phyloP scores from a whole-genome alignment of 78 protist species.

The Emiliania huxleyi region DNA sequence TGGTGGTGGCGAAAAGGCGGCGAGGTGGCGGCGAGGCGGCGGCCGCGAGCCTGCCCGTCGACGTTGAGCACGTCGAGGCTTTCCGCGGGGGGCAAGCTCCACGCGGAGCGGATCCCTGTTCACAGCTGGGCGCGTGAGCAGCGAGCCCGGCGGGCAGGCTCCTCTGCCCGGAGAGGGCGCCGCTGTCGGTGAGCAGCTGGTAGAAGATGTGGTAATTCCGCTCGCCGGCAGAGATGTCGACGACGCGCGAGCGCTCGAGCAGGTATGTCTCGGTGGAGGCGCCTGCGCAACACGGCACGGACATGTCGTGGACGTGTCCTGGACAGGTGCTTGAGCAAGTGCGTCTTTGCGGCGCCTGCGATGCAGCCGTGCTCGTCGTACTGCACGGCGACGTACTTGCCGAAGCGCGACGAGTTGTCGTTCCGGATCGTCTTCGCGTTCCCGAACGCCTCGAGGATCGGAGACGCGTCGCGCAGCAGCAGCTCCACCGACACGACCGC shows the following conservation, averaged over 20 bases:
- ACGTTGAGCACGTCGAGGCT: background rate
- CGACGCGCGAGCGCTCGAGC: constrained; percentile 83
- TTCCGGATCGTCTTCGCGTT: constrained; percentile 90
- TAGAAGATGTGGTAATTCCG: constrained; percentile 94
- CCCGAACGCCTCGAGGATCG: constrained; percentile 86
- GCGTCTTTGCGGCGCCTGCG: too few species aligned
- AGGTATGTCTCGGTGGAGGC: constrained; percentile 65
- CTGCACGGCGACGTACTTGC: constrained; percentile 80
- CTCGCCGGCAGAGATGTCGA: constrained; percentile 59
- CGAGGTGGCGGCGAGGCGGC: background rate
- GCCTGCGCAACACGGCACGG: too few species aligned
- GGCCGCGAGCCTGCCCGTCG: background rate
- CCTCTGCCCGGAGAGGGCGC: too few species aligned
- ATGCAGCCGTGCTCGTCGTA: constrained; percentile 66
- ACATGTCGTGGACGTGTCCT: too few species aligned
- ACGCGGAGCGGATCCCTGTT: too few species aligned
- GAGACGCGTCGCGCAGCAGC: constrained; percentile 16
- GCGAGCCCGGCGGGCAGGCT: too few species aligned
- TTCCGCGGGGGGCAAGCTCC: background rate
- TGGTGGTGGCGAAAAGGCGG: too few species aligned
- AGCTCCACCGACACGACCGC: background rate
- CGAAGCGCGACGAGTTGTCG: constrained; percentile 68
- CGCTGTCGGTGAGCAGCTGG: constrained; percentile 72
- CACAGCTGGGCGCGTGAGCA: too few species aligned
- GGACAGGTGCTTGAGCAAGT: too few species aligned